These are phyloP conservation scores for Xerocomus amazonicus DNA, from an alignment of 1,284 basidiomycete species.

Conservation along the genomic window DNA sequence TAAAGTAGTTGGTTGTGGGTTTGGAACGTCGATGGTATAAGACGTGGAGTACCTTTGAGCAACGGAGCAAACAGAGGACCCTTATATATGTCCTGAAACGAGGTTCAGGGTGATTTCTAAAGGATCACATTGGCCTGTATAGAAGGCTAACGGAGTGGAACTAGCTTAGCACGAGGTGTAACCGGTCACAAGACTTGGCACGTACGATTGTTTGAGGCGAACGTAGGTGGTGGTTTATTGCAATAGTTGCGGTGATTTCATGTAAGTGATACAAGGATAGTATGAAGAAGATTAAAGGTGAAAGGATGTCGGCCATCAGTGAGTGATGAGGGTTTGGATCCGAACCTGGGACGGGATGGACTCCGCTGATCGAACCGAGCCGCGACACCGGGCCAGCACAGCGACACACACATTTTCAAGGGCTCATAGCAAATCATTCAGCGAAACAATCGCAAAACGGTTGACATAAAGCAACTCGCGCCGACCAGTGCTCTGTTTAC, in stretches of 20 bases:
- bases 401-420: neutral
- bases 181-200: slow-evolving; percentile 24
- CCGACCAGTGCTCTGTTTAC: neutral
- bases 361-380: slow-evolving; percentile 1
- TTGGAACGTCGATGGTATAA: slow-evolving; percentile 5
- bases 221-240: slow-evolving; percentile 2
- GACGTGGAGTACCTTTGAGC: slow-evolving; percentile 13
- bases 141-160: slow-evolving; percentile 20
- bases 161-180: slow-evolving; percentile 28
- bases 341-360: slow-evolving; percentile 1
- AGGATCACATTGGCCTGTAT: slow-evolving; percentile 14
- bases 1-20: slow-evolving; percentile 20
- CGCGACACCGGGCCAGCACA: slow-evolving; percentile 2
- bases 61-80: slow-evolving; percentile 9
- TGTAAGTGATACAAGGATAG: slow-evolving; percentile 17
- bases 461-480: slow-evolving; percentile 30
- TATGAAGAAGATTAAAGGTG: neutral
- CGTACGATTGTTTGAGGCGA: slow-evolving; percentile 7
- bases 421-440: neutral
- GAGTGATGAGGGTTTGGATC: slow-evolving; percentile 15
- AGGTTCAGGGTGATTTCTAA: slow-evolving; percentile 33
- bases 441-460: slow-evolving; percentile 5
- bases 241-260: slow-evolving; percentile 11
- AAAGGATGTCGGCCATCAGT: slow-evolving; percentile 14
- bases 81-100: slow-evolving; percentile 36